Conservation (phyloP, 2,329 filamentous ascomycete species). For the Fusarium tjaetaba region DNA sequence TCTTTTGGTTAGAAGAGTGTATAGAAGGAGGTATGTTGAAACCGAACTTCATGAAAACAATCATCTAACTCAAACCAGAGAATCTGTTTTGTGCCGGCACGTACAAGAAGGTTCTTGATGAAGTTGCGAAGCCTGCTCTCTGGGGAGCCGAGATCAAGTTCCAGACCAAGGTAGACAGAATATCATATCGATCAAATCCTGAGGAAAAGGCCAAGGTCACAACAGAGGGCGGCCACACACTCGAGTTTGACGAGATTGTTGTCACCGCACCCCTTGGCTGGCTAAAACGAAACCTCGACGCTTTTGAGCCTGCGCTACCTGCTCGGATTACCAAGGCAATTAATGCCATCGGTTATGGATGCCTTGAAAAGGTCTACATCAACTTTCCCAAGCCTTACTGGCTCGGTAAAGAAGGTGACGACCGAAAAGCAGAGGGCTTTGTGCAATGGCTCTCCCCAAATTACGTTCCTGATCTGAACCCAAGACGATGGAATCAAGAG, state of each 20-base stretch:
- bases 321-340: slow-evolving; percentile 68
- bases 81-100: slow-evolving; percentile 70
- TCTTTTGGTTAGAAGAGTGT: slow-evolving; percentile 82
- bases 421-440: slow-evolving; percentile 68
- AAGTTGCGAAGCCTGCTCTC: slow-evolving; percentile 66
- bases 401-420: slow-evolving; percentile 56
- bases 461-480: slow-evolving; percentile 72
- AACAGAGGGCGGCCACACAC: slow-evolving; percentile 54
- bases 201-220: slow-evolving; percentile 55
- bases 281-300: slow-evolving; percentile 67
- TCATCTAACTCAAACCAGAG: slow-evolving; percentile 51
- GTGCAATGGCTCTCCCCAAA: slow-evolving; percentile 78
- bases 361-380: slow-evolving; percentile 76
- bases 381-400: slow-evolving; percentile 83
- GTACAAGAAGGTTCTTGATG: slow-evolving; percentile 66
- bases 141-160: slow-evolving; percentile 65
- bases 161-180: slow-evolving; percentile 57
- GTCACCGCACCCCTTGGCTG: slow-evolving; percentile 75
- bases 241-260: slow-evolving; percentile 74
- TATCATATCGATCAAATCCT: slow-evolving; percentile 47
- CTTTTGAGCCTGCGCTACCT: slow-evolving; percentile 71
- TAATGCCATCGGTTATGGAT: slow-evolving; percentile 73
- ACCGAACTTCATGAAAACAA: not conserved
- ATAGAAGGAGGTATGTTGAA: slow-evolving; percentile 70
- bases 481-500: slow-evolving; percentile 77